A percentile compares a stretch with the other conserved stretches of the same genome.
Conservation (phyloP, 2,329 filamentous ascomycete genomes). For the Diaporthe sp. region DNA sequence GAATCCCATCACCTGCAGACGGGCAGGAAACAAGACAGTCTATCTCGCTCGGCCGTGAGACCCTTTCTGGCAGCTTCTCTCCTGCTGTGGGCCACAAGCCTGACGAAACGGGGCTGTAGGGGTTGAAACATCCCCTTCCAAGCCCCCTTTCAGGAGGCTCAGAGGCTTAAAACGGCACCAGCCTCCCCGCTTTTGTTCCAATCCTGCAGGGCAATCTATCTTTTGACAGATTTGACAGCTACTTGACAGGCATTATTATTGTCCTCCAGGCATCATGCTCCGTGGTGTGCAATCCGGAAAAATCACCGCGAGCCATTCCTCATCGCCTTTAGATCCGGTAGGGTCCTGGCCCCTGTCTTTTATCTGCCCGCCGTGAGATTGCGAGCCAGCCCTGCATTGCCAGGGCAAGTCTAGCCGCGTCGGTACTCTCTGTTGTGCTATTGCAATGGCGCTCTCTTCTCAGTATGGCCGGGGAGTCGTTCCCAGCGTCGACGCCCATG, state of each 20-base stretch:
- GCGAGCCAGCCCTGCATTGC: neutral
- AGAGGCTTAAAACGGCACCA: slow-evolving; percentile 33
- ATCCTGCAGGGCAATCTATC: slow-evolving; percentile 35
- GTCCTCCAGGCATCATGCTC: slow-evolving; percentile 2
- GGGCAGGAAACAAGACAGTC: slow-evolving; percentile 3
- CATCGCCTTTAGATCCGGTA: neutral
- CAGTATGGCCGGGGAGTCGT: neutral
- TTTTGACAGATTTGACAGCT: slow-evolving; percentile 41
- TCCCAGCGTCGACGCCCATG: neutral
- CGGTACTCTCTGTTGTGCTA: neutral
- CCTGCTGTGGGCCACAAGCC: neutral
- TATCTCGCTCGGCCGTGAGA: neutral
- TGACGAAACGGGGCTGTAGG: slow-evolving; percentile 28
- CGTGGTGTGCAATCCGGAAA: slow-evolving; percentile 31
- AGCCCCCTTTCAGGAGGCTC: slow-evolving; percentile 40
- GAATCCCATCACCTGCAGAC: slow-evolving; percentile 12
- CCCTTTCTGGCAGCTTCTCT: slow-evolving; percentile 10
- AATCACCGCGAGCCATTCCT: slow-evolving; percentile 1
- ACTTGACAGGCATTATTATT: slow-evolving; percentile 25
- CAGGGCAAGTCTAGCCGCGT: neutral
- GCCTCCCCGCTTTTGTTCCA: slow-evolving; percentile 23
- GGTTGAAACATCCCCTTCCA: slow-evolving; percentile 26
- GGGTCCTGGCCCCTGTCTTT: neutral
- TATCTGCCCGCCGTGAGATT: neutral
- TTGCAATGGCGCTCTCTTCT: neutral